phyloP scores from a whole-genome alignment of 305 asterid genomes.

The Nicotiana rustica region DNA sequence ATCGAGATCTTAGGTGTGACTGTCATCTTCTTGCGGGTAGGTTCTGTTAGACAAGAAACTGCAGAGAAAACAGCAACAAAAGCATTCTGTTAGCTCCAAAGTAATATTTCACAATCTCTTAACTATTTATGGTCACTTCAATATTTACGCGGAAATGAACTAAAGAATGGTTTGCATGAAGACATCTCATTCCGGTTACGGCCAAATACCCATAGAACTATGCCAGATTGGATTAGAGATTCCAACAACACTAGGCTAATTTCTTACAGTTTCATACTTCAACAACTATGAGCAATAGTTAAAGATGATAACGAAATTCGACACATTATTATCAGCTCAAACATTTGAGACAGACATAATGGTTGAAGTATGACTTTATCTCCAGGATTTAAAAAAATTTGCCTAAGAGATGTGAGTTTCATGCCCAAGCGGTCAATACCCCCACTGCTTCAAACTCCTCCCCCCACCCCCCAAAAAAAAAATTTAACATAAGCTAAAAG shows the following conservation, averaged over 20 bases:
- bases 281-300: background rate
- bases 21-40: slow-evolving; percentile 64
- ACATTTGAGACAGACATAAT: slow-evolving; percentile 2
- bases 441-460: background rate
- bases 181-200: no score
- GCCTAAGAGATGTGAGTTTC: background rate
- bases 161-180: background rate
- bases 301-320: background rate
- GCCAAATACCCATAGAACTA: background rate
- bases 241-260: background rate
- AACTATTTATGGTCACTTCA: background rate
- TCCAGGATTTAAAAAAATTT: background rate
- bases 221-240: background rate
- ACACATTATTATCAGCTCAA: background rate
- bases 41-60: slow-evolving; percentile 46
- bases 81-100: slow-evolving; percentile 11
- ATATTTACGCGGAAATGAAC: background rate
- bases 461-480: background rate
- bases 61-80: slow-evolving; percentile 41
- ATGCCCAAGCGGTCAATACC: background rate
- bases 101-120: background rate
- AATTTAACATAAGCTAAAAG: background rate
- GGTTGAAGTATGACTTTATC: background rate
- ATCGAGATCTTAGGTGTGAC: slow-evolving; percentile 83
- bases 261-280: background rate